Evolutionary conservation across 345 rosid genomes (phyloP).

Genomic region (Limnanthes douglasii): DNA sequence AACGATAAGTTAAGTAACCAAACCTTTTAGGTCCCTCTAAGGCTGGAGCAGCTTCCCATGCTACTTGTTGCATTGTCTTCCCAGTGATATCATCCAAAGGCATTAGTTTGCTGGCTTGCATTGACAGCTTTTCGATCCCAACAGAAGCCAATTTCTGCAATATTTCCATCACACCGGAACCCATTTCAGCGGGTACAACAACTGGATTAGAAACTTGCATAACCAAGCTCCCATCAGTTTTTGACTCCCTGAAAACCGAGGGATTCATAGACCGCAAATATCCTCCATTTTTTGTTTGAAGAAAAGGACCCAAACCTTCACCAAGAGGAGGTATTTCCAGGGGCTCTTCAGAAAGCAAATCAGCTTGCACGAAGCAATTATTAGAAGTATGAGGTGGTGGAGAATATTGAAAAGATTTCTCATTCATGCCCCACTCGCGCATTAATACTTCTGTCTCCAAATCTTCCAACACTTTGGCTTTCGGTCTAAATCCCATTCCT

Average conservation of each 20-base stretch:
- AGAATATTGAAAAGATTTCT: conserved; percentile 54
- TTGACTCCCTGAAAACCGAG: conserved; percentile 39
- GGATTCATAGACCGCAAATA: conserved; percentile 80
- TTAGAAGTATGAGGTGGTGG: conserved; percentile 39
- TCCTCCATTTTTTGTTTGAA: conserved; percentile 75
- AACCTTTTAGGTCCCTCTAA: conserved; percentile 48
- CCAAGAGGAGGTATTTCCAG: conserved; percentile 60
- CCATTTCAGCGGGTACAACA: conserved; percentile 96
- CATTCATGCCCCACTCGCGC: conserved; percentile 89
- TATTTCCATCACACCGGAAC: conserved; percentile 58
- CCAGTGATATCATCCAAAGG: conserved; percentile 91
- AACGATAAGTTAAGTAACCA: conserved; percentile 10
- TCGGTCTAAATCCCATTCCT: conserved; percentile 22
- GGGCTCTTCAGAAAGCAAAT: conserved; percentile 37
- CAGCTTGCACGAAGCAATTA: conserved; percentile 41
- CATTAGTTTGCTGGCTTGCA: conserved; percentile 86
- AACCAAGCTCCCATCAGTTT: conserved; percentile 61
- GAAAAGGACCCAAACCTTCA: conserved; percentile 74
- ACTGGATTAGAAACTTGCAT: conserved; percentile 96
- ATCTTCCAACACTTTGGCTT: conserved; percentile 60
- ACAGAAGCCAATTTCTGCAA: conserved; percentile 61
- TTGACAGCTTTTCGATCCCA: conserved; percentile 91
- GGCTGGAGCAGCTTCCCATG: conserved; percentile 57
- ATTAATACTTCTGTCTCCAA: conserved; percentile 77
- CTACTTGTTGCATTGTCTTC: conserved; percentile 70